Conservation (phyloP, 148 eudicot species). For the Fagopyrum esculentum region DNA sequence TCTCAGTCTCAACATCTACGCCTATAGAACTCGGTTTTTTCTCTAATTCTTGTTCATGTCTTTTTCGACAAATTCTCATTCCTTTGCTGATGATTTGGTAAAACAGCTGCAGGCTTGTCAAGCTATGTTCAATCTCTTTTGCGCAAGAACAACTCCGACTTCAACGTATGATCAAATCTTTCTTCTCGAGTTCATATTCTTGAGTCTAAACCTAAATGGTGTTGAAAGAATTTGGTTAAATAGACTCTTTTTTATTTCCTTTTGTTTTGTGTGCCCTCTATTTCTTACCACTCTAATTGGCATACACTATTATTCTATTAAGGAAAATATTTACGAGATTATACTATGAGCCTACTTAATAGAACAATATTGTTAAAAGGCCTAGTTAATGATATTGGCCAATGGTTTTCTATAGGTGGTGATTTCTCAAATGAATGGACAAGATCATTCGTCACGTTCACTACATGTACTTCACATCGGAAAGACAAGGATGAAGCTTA, state of each 20-base stretch:
- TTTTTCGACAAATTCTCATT: not conserved
- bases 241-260: too few relatives aligned
- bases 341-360: too few relatives aligned
- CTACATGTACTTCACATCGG: slow-evolving; percentile 74
- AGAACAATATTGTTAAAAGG: too few relatives aligned
- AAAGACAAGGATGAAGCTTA: slow-evolving; percentile 71
- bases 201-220: slow-evolving; percentile 10
- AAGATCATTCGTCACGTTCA: slow-evolving; percentile 75
- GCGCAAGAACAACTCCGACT: slow-evolving; percentile 59
- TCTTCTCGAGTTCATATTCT: not conserved
- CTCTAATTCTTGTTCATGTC: not conserved
- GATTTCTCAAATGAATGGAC: slow-evolving; percentile 89
- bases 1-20: slow-evolving; percentile 49
- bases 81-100: slow-evolving; percentile 12
- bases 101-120: slow-evolving; percentile 69
- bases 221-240: too few relatives aligned
- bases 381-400: too few relatives aligned
- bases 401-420: slow-evolving; percentile 44
- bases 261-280: too few relatives aligned
- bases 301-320: too few relatives aligned
- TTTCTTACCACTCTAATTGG: too few relatives aligned
- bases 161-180: slow-evolving; percentile 36
- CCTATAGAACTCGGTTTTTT: slow-evolving; percentile 54
- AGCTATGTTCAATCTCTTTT: slow-evolving; percentile 59
- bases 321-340: too few relatives aligned